phyloP scores from a whole-genome alignment of 2,329 filamentous ascomycete genomes.

The Aaosphaeria arxii region DNA sequence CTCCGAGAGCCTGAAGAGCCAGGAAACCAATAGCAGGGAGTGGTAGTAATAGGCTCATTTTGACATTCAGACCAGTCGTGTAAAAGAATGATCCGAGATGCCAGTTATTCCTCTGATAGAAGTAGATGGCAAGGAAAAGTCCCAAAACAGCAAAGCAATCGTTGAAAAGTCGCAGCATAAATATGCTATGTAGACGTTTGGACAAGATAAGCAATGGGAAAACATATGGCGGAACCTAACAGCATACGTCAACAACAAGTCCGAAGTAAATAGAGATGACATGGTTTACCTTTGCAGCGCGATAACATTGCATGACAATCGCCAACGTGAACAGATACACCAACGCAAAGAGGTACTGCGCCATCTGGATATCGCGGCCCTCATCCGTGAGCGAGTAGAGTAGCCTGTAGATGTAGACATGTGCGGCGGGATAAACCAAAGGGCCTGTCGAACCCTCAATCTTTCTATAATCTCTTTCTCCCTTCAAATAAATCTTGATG shows the following conservation, averaged over 20 bases:
- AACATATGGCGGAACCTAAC: slow-evolving; percentile 77
- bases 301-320: slow-evolving; percentile 80
- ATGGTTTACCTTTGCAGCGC: slow-evolving; percentile 60
- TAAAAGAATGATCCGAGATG: slow-evolving; percentile 69
- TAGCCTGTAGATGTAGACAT: slow-evolving; percentile 84
- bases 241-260: background rate
- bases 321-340: slow-evolving; percentile 75
- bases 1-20: slow-evolving; percentile 70
- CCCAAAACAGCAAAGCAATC: slow-evolving; percentile 85
- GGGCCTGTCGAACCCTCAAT: slow-evolving; percentile 89
- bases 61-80: slow-evolving; percentile 80
- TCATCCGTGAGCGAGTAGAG: slow-evolving; percentile 75
- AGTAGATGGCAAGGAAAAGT: slow-evolving; percentile 76
- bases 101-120: slow-evolving; percentile 74
- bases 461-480: slow-evolving; percentile 83
- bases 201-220: slow-evolving; percentile 83
- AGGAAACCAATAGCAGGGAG: slow-evolving; percentile 78
- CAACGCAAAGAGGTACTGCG: slow-evolving; percentile 79
- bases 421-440: slow-evolving; percentile 89
- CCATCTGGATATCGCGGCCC: slow-evolving; percentile 71
- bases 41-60: slow-evolving; percentile 86
- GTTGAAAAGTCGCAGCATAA: slow-evolving; percentile 90
- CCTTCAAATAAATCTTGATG: slow-evolving; percentile 71
- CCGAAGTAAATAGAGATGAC: background rate
- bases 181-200: slow-evolving; percentile 91